Base-by-base conservation (phyloP, 176 grass and related monocot species). In the Oryza meyeriana region DNA sequence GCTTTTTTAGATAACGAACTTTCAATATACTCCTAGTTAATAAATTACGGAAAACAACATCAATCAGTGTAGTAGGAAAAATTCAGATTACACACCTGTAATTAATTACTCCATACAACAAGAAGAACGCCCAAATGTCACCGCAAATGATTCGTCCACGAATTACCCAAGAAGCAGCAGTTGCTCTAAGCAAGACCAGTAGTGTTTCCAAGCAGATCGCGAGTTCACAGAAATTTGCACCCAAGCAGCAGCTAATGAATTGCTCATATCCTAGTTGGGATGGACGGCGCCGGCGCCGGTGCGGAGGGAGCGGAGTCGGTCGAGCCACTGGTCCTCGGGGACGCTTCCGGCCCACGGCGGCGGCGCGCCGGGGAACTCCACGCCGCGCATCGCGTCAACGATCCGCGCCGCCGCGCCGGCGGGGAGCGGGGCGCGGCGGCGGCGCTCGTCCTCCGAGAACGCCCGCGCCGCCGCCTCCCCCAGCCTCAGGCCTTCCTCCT, bases 311-410 rank as follows among this genome's bases (percentile, higher is more conserved):
- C 68, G 69, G 38, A 91, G 92, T 44, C 68, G 89, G 52, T 89
- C 84, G 25, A 89, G 3, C 92, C 92, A 94, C 84, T 94, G 89
- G 68, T 86, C 84, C 68, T 91, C 73, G 25, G 92, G 63, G 50
- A 94, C 84, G 80, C 41, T 71, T 64, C 79, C 80, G 2, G 77
- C 92, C 89, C 92, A 94, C 52, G 81, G 61, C 13, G 92, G 92
- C 29, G 86, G 88, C 66, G 78, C 67, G n/a, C 83, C 92, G 55
- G 66, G 88, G 88, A 94, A 94, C 61, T 69, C 81, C 24, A 91
- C 86, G 64, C 86, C 86, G 34, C 92, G 87, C 92, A 94, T 94
- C 67, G 84, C 92, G 35, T 89, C 92, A 44, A 94, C 61, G 77
- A 94, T 86, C 76, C 83, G 87, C 72, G 84, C 72, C 7, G 92